Evolutionary conservation across 2,329 filamentous ascomycete species (phyloP).

Genomic region (Cladophialophora yegresii): DNA sequence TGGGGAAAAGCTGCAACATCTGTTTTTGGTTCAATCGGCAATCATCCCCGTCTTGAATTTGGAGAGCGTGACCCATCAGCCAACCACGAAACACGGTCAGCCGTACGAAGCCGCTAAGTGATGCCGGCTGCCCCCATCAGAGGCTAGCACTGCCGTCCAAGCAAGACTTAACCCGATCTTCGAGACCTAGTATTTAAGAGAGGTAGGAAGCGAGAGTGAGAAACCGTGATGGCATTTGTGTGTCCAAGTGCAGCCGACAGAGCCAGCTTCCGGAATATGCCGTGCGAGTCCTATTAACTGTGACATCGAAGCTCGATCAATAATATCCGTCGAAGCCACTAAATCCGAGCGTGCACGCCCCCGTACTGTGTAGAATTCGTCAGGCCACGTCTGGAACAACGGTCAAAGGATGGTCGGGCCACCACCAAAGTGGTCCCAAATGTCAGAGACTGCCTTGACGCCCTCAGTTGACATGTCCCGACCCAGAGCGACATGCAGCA

Average conservation of each 20-base stretch:
- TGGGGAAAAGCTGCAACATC: conserved; percentile 11
- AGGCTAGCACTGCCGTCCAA: background rate
- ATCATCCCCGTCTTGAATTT: conserved; percentile 22
- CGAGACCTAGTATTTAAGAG: background rate
- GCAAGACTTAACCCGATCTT: background rate
- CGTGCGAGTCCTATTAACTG: background rate
- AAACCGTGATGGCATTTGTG: background rate
- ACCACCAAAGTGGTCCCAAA: background rate
- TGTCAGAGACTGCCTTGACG: conserved; percentile 2
- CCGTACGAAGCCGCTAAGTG: background rate
- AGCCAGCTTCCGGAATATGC: background rate
- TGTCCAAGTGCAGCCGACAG: background rate
- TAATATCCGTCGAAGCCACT: background rate
- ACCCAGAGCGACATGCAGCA: background rate
- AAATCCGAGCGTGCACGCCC: background rate
- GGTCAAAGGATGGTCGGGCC: background rate
- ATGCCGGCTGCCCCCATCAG: background rate
- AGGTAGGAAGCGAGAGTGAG: background rate
- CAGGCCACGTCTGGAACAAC: background rate
- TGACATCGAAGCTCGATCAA: background rate
- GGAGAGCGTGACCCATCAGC: background rate
- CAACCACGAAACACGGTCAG: background rate
- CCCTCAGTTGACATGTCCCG: background rate
- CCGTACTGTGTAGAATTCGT: no score
- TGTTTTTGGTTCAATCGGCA: conserved; percentile 7